Evolutionary conservation across 441 rosid species (phyloP), one percentile per base, ranked within the genome.

Genomic region (Bocquillonia castaneifolia): DNA sequence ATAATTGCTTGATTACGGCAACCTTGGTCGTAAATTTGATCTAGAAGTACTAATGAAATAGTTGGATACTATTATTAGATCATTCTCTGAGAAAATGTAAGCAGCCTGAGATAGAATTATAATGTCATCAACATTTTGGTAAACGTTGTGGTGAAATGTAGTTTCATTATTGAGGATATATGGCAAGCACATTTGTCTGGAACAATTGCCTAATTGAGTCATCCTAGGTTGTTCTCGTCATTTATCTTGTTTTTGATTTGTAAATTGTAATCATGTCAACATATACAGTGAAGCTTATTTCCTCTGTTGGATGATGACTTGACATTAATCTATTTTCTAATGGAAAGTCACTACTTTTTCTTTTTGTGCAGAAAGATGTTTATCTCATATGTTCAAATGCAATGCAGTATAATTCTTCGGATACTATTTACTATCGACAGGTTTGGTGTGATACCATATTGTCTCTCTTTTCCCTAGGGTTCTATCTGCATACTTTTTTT

Each of bases 391-490:
- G 97, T 77, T 73, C 91, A 13, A 92, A 92, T 64, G 97, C 97
- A 31, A 89, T 89, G 97, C 84, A 85, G 73, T 92, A 89, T 72
- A 92, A 92, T 81, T 59, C 96, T 20, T 75, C 97, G 14, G 97
- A 89, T 75, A 92, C 97, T 53, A 77, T 92, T 31, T 92, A 88
- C 71, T 88, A 77, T 72, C 84, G 92, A 55, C 97, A 92, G 96
- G 97, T 92, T 72, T 70, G 76, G 23, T 72, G 52, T 29, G 13
- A 14, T 71, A 67, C 69, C 52, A 64, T 36, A n/a, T 60, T 40
- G 31, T 68, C 31, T 29, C 64, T 14, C 32, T 29, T 34, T 56
- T 50, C 36, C 53, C 42, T 25, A 48, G 7, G 20, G 13, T 70
- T 75, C 53, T 60, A 31, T 32, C 8, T 64, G 31, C 26, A 45